A percentile compares a stretch with the other conserved stretches of the same genome.
These are phyloP conservation scores for Venustampulla echinocandica DNA, from an alignment of 495 filamentous ascomycete genomes.

Conservation along the genomic window DNA sequence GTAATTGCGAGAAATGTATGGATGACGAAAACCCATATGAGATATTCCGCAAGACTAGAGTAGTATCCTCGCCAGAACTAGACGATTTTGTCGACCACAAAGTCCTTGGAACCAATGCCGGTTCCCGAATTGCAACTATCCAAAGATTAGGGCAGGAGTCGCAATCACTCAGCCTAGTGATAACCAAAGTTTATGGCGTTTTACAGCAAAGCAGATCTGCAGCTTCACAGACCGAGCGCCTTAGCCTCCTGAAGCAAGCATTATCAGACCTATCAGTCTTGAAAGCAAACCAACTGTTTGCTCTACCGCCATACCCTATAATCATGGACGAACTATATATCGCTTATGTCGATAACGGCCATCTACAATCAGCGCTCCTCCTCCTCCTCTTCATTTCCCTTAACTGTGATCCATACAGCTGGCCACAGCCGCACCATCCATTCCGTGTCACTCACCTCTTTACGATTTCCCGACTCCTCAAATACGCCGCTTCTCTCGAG, in stretches of 20 bases:
- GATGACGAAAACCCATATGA: slow-evolving; percentile 9
- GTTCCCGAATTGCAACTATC: neutral
- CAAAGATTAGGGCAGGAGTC: neutral
- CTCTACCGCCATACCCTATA: slow-evolving; percentile 8
- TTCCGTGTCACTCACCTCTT: slow-evolving; percentile 3
- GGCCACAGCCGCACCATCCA: slow-evolving; percentile 7
- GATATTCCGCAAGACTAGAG: neutral
- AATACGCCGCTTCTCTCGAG: slow-evolving; percentile 4
- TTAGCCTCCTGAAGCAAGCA: neutral
- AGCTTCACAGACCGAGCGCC: neutral
- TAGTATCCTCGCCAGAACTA: neutral
- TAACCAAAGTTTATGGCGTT: neutral
- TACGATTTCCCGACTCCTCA: slow-evolving; percentile 6
- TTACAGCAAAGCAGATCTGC: neutral
- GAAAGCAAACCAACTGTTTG: neutral
- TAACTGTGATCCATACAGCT: slow-evolving; percentile 12
- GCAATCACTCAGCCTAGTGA: neutral
- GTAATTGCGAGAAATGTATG: slow-evolving; percentile 17
- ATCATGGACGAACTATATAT: slow-evolving; percentile 17
- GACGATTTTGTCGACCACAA: slow-evolving; percentile 3
- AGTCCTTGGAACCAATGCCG: neutral
- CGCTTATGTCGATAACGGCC: slow-evolving; percentile 1
- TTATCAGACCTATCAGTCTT: neutral
- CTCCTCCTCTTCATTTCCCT: slow-evolving; percentile 10
- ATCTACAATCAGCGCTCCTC: slow-evolving; percentile 8